phyloP scores from a whole-genome alignment of 2,329 filamentous ascomycete species.

The Macroventuria anomochaeta region DNA sequence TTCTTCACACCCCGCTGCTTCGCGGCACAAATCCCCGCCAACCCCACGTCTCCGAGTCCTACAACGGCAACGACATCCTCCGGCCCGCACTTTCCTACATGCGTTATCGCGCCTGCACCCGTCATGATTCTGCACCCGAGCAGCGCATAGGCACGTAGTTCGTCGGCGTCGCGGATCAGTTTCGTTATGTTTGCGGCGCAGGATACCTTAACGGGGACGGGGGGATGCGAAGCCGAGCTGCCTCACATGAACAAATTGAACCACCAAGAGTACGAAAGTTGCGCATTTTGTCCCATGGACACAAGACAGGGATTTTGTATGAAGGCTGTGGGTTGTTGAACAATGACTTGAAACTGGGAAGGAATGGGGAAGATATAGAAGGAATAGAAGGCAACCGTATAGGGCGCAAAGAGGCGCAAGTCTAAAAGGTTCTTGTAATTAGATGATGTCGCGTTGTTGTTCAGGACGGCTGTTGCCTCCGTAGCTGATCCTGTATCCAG shows the following conservation, averaged over 20 bases:
- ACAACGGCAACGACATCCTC: slow-evolving; percentile 52
- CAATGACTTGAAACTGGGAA: not conserved
- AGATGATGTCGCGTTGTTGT: too few relatives aligned
- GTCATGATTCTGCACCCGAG: slow-evolving; percentile 58
- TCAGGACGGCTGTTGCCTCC: not conserved
- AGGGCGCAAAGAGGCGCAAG: too few relatives aligned
- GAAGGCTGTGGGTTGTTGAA: too few relatives aligned
- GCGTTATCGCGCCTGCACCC: slow-evolving; percentile 52
- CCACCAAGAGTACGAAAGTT: too few relatives aligned
- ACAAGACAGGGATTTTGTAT: too few relatives aligned
- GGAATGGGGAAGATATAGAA: too few relatives aligned
- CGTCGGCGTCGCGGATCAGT: slow-evolving; percentile 45
- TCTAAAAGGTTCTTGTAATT: too few relatives aligned
- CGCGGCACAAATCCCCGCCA: slow-evolving; percentile 48
- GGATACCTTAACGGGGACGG: slow-evolving; percentile 49
- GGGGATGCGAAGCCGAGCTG: too few relatives aligned
- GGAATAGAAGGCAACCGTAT: too few relatives aligned
- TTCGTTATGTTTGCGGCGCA: slow-evolving; percentile 55
- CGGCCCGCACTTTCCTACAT: slow-evolving; percentile 44
- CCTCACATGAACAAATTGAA: not conserved
- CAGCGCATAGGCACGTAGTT: slow-evolving; percentile 53
- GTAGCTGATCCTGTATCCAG: not conserved
- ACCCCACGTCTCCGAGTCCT: slow-evolving; percentile 56
- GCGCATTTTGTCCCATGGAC: too few relatives aligned
- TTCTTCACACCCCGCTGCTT: slow-evolving; percentile 49